Percentiles rank a stretch among this genome's conserved stretches.
Evolutionary conservation across 257 asterid genomes (phyloP).

Genomic region (Nicotiana knightiana): DNA sequence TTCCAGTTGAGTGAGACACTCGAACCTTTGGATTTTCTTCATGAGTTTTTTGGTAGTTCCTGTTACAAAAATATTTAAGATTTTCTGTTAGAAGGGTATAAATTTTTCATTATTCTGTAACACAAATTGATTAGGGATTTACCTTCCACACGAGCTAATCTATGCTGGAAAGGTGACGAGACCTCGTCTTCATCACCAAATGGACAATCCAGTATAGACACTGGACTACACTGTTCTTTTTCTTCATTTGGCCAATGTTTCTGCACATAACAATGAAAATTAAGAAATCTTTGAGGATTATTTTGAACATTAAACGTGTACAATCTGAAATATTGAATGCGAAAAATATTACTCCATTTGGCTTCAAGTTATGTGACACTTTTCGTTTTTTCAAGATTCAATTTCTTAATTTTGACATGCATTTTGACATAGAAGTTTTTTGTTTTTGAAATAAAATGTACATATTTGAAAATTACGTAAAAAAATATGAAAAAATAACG

Average conservation of each 20-base stretch:
- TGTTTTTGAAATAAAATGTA: no score
- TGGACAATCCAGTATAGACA: constrained; percentile 71
- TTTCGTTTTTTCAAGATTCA: no score
- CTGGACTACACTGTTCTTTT: constrained; percentile 87
- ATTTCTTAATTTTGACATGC: no score
- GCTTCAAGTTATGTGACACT: no score
- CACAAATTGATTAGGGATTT: neutral
- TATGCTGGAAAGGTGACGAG: constrained; percentile 57
- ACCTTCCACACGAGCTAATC: constrained; percentile 58
- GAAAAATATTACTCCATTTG: no score
- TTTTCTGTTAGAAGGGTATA: neutral
- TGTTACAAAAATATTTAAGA: constrained; percentile 9
- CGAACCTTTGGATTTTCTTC: constrained; percentile 53
- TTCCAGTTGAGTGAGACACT: constrained; percentile 55
- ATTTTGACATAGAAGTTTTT: no score
- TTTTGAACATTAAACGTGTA: neutral
- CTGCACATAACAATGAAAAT: constrained; percentile 19
- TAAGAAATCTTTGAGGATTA: neutral
- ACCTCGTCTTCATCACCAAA: constrained; percentile 79
- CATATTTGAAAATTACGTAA: no score
- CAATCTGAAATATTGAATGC: neutral
- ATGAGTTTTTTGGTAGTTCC: constrained; percentile 56
- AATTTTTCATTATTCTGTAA: neutral
- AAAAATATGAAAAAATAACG: no score
- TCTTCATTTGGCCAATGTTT: constrained; percentile 51